Evolutionary conservation across 257 asterid genomes (phyloP).

Genomic region (Solanum clarkiae): DNA sequence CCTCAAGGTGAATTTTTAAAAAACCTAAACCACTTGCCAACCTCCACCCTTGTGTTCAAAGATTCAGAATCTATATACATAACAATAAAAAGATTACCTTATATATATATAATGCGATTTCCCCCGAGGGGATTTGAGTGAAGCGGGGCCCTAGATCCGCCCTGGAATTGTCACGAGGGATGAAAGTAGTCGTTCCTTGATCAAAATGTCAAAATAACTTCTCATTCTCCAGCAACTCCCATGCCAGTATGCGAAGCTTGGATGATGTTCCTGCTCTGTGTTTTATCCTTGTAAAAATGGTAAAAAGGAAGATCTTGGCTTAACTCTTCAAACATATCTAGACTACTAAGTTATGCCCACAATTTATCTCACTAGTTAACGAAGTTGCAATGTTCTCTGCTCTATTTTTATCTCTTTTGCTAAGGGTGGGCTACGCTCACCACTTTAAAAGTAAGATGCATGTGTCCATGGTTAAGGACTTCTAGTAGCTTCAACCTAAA

Average conservation of each 20-base stretch:
- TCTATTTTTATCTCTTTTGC: background rate
- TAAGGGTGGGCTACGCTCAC: background rate
- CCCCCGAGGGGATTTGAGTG: background rate
- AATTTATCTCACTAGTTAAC: background rate
- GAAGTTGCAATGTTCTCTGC: background rate
- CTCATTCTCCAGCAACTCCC: background rate
- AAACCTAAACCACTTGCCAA: background rate
- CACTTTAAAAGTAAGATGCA: background rate
- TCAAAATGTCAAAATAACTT: background rate
- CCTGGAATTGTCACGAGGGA: background rate
- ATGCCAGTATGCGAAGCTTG: background rate
- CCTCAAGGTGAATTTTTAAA: background rate
- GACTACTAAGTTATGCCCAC: background rate
- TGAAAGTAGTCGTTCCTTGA: background rate
- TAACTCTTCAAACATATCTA: background rate
- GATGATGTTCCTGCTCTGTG: background rate
- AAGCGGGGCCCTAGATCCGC: background rate
- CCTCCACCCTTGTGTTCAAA: background rate
- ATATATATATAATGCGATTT: background rate
- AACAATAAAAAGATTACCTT: background rate
- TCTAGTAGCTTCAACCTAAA: background rate
- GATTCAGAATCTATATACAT: background rate
- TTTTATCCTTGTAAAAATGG: background rate
- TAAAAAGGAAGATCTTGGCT: background rate
- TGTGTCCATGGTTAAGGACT: background rate